Percentiles rank a stretch among this genome's conserved stretches.
phyloP scores from a whole-genome alignment of 371 early-diverging fungal species.

The Actinomucor elegans region DNA sequence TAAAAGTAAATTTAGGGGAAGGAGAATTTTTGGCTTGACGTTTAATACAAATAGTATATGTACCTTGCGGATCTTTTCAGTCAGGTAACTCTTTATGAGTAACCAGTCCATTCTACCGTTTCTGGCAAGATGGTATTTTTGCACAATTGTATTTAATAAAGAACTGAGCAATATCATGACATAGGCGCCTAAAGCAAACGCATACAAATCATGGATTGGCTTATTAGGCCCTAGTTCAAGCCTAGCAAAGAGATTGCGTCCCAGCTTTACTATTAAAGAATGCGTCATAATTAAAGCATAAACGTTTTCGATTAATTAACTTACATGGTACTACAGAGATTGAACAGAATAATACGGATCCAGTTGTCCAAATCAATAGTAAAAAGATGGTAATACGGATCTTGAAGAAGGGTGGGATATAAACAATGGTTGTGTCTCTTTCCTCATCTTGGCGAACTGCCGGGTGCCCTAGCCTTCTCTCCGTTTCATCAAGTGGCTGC shows the following conservation, averaged over 20 bases:
- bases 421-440: constrained; percentile 52
- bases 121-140: constrained; percentile 11
- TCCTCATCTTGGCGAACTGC: constrained; percentile 38
- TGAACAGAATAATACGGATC: constrained; percentile 39
- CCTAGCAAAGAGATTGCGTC: constrained; percentile 38
- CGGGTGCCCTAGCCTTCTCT: constrained; percentile 46
- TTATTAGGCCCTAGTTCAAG: constrained; percentile 15
- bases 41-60: background rate
- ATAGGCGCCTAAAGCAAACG: constrained; percentile 29
- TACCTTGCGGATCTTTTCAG: constrained; percentile 1
- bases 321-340: constrained; percentile 49
- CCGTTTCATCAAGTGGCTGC: constrained; percentile 49
- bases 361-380: constrained; percentile 54
- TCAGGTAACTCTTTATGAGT: background rate
- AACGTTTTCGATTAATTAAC: constrained; percentile 13
- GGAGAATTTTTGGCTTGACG: background rate
- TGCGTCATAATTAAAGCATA: background rate
- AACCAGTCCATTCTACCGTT: background rate
- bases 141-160: constrained; percentile 10
- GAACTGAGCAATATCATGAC: constrained; percentile 18
- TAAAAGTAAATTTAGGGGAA: background rate
- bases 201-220: constrained; percentile 53
- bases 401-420: constrained; percentile 59
- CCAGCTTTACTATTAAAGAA: constrained; percentile 39
- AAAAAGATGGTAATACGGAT: constrained; percentile 41